phyloP scores from a whole-genome alignment of 2,329 filamentous ascomycete species.

The Ophiostoma triangulosporum region DNA sequence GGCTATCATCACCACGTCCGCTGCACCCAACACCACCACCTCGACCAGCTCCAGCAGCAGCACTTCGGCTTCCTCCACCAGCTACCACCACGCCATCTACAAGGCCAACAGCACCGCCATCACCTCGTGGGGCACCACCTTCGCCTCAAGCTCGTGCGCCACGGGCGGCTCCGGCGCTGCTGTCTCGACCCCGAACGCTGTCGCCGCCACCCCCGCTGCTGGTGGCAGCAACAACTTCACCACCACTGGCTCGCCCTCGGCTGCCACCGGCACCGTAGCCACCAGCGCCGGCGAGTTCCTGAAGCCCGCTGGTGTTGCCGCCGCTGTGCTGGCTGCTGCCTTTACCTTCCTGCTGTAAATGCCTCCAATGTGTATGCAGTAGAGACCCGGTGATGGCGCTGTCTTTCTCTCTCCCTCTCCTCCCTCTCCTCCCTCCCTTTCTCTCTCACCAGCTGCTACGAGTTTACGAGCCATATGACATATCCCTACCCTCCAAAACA shows the following conservation, averaged over 20 bases:
- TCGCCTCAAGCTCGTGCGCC: constrained; percentile 7
- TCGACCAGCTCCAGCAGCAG: constrained; percentile 5
- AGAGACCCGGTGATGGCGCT: neutral
- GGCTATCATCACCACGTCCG: constrained; percentile 7
- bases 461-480: constrained; percentile 13
- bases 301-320: constrained; percentile 20
- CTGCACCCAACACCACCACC: neutral
- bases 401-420: neutral
- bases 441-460: constrained; percentile 10
- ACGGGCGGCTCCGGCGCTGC: constrained; percentile 2
- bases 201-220: neutral
- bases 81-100: constrained; percentile 4
- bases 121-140: constrained; percentile 14
- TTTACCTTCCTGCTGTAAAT: constrained; percentile 17
- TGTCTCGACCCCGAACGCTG: constrained; percentile 4
- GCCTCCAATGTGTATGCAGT: neutral
- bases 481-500: neutral
- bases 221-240: constrained; percentile 8
- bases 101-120: constrained; percentile 11
- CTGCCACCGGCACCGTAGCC: constrained; percentile 14
- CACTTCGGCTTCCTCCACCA: neutral
- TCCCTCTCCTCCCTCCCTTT: neutral
- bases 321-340: constrained; percentile 19
- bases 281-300: constrained; percentile 20
- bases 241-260: constrained; percentile 9